A percentile compares a stretch with the other conserved stretches of the same genome.
phyloP scores from a whole-genome alignment of 805 yeast genomes.

The Lipomyces chichibuensis region DNA sequence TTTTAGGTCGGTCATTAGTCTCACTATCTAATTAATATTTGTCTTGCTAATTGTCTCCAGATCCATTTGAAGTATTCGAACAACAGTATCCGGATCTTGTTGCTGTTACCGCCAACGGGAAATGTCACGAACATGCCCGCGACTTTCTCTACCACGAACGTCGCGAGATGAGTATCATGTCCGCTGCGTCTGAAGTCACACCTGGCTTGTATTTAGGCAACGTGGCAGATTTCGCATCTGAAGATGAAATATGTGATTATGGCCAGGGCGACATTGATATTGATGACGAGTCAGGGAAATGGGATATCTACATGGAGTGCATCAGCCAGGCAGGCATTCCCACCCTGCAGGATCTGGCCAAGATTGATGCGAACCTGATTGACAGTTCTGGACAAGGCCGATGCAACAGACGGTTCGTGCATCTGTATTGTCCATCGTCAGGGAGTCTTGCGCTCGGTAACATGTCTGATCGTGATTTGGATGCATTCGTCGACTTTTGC shows the following conservation, averaged over 20 bases:
- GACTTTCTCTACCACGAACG: conserved; percentile 74
- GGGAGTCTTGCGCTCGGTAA: conserved; percentile 82
- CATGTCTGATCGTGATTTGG: conserved; percentile 61
- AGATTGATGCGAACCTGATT: conserved; percentile 25
- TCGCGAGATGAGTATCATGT: conserved; percentile 81
- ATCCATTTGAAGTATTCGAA: conserved; percentile 37
- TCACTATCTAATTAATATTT: background rate
- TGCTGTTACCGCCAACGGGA: conserved; percentile 34
- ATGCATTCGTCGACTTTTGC: conserved; percentile 68
- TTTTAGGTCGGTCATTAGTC: conserved; percentile 8
- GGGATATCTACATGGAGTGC: conserved; percentile 47
- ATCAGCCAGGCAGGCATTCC: conserved; percentile 36
- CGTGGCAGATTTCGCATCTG: conserved; percentile 58
- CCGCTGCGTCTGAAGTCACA: conserved; percentile 67
- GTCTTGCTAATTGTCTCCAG: conserved; percentile 1
- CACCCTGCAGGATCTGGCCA: conserved; percentile 12
- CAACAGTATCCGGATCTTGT: conserved; percentile 29
- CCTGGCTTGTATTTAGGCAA: conserved; percentile 80
- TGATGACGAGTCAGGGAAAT: conserved; percentile 27
- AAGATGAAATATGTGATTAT: conserved; percentile 8
- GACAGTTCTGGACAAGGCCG: background rate
- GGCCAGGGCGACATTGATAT: conserved; percentile 16
- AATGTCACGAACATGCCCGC: conserved; percentile 38
- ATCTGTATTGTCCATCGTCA: conserved; percentile 69
- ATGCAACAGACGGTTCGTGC: conserved; percentile 24